Base-by-base conservation (phyloP, 2,329 filamentous ascomycete species). In the Fusarium musae region DNA sequence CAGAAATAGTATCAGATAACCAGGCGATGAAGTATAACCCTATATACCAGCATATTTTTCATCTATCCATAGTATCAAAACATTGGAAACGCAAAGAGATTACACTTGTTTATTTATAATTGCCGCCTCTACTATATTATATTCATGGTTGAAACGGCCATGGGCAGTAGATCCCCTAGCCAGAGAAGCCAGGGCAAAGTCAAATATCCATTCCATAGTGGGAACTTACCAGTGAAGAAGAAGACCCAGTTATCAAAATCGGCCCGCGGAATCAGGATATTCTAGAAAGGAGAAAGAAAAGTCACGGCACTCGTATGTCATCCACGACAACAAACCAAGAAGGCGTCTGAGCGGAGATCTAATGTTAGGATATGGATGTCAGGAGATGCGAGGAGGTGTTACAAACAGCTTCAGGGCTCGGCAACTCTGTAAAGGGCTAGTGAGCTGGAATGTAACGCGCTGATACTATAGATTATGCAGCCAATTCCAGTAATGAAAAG, bases 181-280 rank as follows among this genome's bases (percentile, higher is more conserved):
- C 12, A 69, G 65, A 43, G 46, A 46, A 46, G 23, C 12, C 43
- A 46, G 26, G 26, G 26, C 44, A 46, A 46, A 21, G 44, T 15
- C 59, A 43, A 39, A 47, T 46, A 39, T 23, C 34, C 34, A 36
- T 36, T 23, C 34, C 34, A 36, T 36, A 47, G 37, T 54, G 65
- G 47, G 28, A 30, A 47, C 28, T 36, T 13, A 26, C 46, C 30
- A 19, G 34, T 23, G 12, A 49, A 42, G 67, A 34, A 19, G 12
- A 49, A 42, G 67, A 34, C 59, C 67, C 53, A 66, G 43, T 66
- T 65, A 70, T 60, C 21, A 19, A 32, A 69, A 61, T 70, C 67
- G 66, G 67, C 67, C 67, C 65, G 67, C 23, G 28, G 53, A 65
- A 43, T 70, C 67, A 70, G n/a, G 59, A 34, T 70, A 70, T 70